These are phyloP conservation scores for Gossypium anomalum DNA, from an alignment of 345 rosid genomes.

Conservation along the genomic window DNA sequence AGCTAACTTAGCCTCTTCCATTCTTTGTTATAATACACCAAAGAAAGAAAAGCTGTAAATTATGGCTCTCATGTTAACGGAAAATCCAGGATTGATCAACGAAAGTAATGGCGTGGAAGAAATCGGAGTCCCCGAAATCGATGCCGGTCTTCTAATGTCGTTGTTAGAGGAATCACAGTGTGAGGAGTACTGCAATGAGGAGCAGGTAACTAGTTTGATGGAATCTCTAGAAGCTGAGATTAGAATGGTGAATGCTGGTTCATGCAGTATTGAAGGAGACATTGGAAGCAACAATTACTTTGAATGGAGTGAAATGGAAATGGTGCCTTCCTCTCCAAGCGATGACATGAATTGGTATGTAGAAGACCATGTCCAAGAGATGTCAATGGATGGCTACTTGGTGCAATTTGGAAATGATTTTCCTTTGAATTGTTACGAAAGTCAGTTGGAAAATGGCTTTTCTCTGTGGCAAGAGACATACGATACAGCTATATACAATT, in stretches of 20 bases:
- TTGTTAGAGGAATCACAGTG: conserved; percentile 9
- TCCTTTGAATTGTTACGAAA: conserved; percentile 31
- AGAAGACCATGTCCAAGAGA: conserved; percentile 33
- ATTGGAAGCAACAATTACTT: not conserved
- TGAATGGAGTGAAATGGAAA: conserved; percentile 26
- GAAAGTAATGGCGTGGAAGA: not conserved
- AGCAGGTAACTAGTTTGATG: not conserved
- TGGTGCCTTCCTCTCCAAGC: conserved; percentile 29
- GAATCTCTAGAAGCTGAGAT: conserved; percentile 4
- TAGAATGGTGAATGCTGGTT: not conserved
- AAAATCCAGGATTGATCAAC: not conserved
- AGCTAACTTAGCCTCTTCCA: not conserved
- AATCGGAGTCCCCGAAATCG: not conserved
- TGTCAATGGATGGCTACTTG: conserved; percentile 19
- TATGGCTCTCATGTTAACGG: not conserved
- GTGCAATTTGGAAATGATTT: conserved; percentile 30
- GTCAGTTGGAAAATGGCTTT: conserved; percentile 26
- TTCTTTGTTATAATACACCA: not conserved
- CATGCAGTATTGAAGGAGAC: not conserved
- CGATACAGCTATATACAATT: conserved; percentile 19
- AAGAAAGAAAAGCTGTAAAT: not conserved
- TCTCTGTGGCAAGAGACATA: conserved; percentile 39
- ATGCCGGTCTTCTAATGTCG: not conserved
- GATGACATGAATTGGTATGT: conserved; percentile 48
- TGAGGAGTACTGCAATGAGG: conserved; percentile 11